phyloP scores from a whole-genome alignment of 805 yeast genomes.

The Schwanniomyces occidentalis region DNA sequence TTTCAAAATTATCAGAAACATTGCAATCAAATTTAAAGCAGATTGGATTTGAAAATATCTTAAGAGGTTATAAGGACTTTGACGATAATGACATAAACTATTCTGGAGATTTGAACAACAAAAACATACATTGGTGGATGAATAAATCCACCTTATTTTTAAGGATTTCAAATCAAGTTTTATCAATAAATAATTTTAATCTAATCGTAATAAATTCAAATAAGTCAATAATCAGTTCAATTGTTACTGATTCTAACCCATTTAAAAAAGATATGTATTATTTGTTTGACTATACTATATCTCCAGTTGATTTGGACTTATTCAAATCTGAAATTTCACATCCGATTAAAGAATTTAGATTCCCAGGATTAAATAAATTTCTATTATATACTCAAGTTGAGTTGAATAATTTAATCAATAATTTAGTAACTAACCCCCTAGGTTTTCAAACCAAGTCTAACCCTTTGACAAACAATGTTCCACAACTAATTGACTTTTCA shows the following conservation, averaged over 20 bases:
- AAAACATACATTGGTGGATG: slow-evolving; percentile 45
- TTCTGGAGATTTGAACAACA: slow-evolving; percentile 12
- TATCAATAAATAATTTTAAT: slow-evolving; percentile 30
- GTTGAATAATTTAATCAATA: slow-evolving; percentile 20
- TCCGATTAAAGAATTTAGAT: slow-evolving; percentile 1
- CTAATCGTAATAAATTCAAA: slow-evolving; percentile 18
- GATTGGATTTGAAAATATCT: slow-evolving; percentile 37
- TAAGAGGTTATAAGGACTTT: slow-evolving; percentile 42
- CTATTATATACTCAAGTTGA: slow-evolving; percentile 30
- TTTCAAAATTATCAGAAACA: slow-evolving; percentile 37
- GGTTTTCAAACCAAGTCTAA: slow-evolving; percentile 28
- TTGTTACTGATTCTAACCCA: neutral
- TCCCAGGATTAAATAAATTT: slow-evolving; percentile 36
- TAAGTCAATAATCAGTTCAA: too few species aligned
- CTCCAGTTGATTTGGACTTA: neutral
- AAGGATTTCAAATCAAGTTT: slow-evolving; percentile 25
- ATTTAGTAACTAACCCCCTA: slow-evolving; percentile 28
- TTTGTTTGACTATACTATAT: slow-evolving; percentile 39
- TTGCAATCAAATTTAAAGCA: slow-evolving; percentile 37
- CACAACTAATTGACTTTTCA: slow-evolving; percentile 37
- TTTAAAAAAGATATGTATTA: slow-evolving; percentile 41
- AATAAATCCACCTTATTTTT: slow-evolving; percentile 36
- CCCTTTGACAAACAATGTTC: slow-evolving; percentile 21
- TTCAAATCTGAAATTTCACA: neutral
- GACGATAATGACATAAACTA: slow-evolving; percentile 12